These are phyloP conservation scores for Ocimum tenuiflorum DNA, from an alignment of 257 asterid genomes.

Conservation along the genomic window DNA sequence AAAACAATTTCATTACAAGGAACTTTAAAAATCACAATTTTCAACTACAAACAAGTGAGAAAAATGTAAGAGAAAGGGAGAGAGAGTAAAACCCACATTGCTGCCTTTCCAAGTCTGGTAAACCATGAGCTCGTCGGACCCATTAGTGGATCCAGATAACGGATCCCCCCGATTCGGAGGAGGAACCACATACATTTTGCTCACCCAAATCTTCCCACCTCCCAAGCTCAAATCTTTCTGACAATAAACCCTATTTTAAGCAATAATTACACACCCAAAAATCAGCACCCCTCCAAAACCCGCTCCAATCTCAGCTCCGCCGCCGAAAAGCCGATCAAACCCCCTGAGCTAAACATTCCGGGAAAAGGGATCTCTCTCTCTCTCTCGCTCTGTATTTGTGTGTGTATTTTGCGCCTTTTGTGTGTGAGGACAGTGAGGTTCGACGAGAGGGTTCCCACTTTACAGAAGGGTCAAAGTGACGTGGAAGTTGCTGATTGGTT, in stretches of 20 bases:
- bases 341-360: constrained; percentile 23
- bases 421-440: constrained; percentile 31
- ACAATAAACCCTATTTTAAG: constrained; percentile 21
- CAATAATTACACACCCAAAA: constrained; percentile 13
- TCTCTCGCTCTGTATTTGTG: no score
- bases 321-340: constrained; percentile 1
- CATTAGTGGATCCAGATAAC: constrained; percentile 60
- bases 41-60: not conserved
- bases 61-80: not conserved
- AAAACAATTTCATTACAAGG: not conserved
- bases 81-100: constrained; percentile 49
- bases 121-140: constrained; percentile 56
- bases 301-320: constrained; percentile 15
- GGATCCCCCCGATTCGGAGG: constrained; percentile 76
- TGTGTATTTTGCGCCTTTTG: no score
- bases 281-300: not conserved
- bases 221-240: constrained; percentile 29
- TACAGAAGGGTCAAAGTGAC: constrained; percentile 43
- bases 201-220: constrained; percentile 3
- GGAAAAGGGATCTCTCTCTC: no score
- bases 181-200: constrained; percentile 75
- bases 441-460: constrained; percentile 44
- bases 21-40: not conserved
- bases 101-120: constrained; percentile 97
- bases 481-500: constrained; percentile 28